These are phyloP conservation scores for Umbelopsis sp. DNA, from an alignment of 192 early-diverging fungal genomes.

Conservation along the genomic window DNA sequence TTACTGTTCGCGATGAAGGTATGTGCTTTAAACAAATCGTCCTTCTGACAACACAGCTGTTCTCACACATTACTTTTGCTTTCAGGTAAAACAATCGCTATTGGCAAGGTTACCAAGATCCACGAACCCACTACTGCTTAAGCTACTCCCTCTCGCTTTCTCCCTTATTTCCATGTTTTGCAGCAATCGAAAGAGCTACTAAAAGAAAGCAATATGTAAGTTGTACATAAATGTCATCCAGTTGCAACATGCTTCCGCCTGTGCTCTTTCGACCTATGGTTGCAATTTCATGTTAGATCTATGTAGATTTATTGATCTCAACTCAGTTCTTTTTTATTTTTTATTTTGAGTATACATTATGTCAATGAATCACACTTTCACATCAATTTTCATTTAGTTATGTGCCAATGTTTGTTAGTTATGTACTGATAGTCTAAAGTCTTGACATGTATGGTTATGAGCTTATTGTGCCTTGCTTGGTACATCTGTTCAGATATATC, in stretches of 20 bases:
- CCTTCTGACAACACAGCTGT: background rate
- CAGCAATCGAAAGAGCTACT: conserved; percentile 10
- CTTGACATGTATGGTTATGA: too few relatives aligned
- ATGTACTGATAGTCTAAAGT: too few relatives aligned
- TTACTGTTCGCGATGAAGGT: conserved; percentile 98
- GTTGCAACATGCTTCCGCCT: conserved; percentile 9
- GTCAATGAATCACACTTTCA: too few relatives aligned
- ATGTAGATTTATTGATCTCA: conserved; percentile 12
- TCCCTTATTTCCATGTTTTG: background rate
- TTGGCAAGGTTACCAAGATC: conserved; percentile 93
- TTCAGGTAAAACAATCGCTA: conserved; percentile 83
- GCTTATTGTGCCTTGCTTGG: too few relatives aligned
- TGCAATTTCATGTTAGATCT: conserved; percentile 11
- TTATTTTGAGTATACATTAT: too few relatives aligned
- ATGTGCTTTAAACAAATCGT: conserved; percentile 19
- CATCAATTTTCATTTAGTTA: too few relatives aligned
- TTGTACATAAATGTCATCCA: conserved; percentile 15
- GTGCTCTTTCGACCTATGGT: conserved; percentile 5
- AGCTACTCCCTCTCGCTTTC: background rate
- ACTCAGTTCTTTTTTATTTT: background rate
- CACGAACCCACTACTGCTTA: conserved; percentile 34
- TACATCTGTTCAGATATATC: too few relatives aligned
- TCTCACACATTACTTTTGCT: conserved; percentile 1
- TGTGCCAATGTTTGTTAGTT: too few relatives aligned
- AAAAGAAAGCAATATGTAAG: background rate